phyloP scores from a whole-genome alignment of 2,329 filamentous ascomycete species.

The Biscogniauxia sp. region DNA sequence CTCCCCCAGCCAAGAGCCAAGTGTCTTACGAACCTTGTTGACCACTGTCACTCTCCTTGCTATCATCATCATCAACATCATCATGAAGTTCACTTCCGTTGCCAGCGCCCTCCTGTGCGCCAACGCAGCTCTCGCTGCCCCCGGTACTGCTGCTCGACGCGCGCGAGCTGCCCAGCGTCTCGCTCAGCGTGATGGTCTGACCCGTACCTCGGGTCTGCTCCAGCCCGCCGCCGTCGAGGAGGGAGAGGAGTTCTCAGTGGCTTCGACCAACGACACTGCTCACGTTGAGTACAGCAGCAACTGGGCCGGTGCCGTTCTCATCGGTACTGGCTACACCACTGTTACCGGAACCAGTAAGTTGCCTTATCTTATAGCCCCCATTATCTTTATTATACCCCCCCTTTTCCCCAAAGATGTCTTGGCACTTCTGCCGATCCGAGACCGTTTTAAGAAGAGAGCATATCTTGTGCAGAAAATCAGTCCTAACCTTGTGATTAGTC shows the following conservation, averaged over 20 bases:
- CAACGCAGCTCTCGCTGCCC: constrained; percentile 43
- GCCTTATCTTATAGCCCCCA: background rate
- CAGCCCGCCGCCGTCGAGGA: constrained; percentile 31
- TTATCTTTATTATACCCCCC: background rate
- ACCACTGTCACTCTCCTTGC: background rate
- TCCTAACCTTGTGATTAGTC: constrained; percentile 26
- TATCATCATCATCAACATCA: constrained; percentile 22
- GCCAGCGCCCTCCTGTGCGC: constrained; percentile 39
- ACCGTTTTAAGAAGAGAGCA: background rate
- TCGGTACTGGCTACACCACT: constrained; percentile 46
- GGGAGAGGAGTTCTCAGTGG: constrained; percentile 20
- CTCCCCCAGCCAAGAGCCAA: background rate
- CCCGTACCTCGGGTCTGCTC: constrained; percentile 25
- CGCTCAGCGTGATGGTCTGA: constrained; percentile 21
- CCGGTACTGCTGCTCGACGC: constrained; percentile 41
- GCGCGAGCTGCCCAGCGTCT: constrained; percentile 31
- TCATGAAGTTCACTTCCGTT: constrained; percentile 49
- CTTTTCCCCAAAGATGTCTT: background rate
- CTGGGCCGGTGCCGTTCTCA: constrained; percentile 59
- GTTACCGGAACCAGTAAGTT: constrained; percentile 45
- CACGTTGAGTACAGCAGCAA: constrained; percentile 52
- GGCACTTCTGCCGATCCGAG: background rate
- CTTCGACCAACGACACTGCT: constrained; percentile 35
- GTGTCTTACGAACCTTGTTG: background rate
- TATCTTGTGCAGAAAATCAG: background rate